phyloP scores from a whole-genome alignment of 345 rosid genomes.

The Salix brachista region DNA sequence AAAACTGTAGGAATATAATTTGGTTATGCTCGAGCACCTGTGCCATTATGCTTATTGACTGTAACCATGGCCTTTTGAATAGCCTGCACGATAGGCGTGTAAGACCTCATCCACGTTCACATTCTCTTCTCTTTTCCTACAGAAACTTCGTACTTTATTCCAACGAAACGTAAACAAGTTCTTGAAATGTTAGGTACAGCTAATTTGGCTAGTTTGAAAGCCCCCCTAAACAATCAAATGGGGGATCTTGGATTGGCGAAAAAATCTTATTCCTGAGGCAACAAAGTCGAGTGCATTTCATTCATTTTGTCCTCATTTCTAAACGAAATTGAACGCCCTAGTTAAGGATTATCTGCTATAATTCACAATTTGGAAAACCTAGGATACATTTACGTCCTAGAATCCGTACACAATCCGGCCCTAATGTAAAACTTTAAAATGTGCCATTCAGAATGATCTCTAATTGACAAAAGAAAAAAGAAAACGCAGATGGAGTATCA shows the following conservation, averaged over 20 bases:
- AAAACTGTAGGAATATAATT: neutral
- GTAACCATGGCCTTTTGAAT: slow-evolving; percentile 15
- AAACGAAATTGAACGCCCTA: slow-evolving; percentile 18
- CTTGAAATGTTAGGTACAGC: neutral
- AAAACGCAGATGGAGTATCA: slow-evolving; percentile 6
- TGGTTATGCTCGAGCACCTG: neutral
- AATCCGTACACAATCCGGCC: neutral
- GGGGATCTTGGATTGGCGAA: no score
- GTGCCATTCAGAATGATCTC: neutral
- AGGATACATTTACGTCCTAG: slow-evolving; percentile 10
- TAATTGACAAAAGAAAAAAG: neutral
- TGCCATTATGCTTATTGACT: slow-evolving; percentile 23
- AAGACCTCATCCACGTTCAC: neutral
- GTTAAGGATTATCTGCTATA: slow-evolving; percentile 32
- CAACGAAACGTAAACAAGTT: neutral
- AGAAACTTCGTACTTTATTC: neutral
- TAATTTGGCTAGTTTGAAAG: no score
- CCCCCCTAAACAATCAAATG: no score
- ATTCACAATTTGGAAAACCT: slow-evolving; percentile 23
- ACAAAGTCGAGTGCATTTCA: slow-evolving; percentile 30
- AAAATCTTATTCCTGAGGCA: no score
- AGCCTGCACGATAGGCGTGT: neutral
- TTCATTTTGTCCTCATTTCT: slow-evolving; percentile 30
- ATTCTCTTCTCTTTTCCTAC: neutral
- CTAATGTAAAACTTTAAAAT: neutral